Base-by-base conservation (phyloP, 495 filamentous ascomycete genomes). In the Aspergillus nanangensis region DNA sequence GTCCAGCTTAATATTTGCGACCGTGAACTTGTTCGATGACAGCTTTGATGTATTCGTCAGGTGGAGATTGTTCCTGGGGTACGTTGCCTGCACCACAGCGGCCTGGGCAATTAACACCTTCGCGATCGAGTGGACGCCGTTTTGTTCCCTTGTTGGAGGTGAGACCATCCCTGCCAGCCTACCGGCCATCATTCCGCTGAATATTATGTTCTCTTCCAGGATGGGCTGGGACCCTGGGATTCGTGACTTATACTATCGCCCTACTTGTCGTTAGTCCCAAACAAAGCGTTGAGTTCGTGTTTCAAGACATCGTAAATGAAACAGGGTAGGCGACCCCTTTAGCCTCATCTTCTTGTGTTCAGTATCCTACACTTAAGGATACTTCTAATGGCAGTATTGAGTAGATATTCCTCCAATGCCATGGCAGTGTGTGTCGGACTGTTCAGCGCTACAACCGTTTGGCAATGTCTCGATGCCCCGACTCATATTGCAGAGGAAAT, bases 271-370 rank as follows among this genome's bases (percentile, higher is more conserved):
- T 35, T n/a, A 20, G n/a, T 8, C 42, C 31, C 27, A 45, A 45
- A 24, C n/a, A 13, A n/a, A 19, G 15, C 14, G 18, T 20, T 8
- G 8, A 20, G 15, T 36, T 36, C 22, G 42, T 45, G 13, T 45
- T 45, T 21, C 8, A 19, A 7, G 42, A 45, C 24, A 20, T 45
- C 9, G 24, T 5, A 3, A 45, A 45, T 45, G 31, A 36, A 5
- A 45, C 42, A 9, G 42, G 42, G 31, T 45, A 36, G 27, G 41
- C n/a, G n/a, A n/a, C n/a, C n/a, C n/a, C n/a, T n/a, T n/a, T n/a
- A n/a, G n/a, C n/a, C n/a, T n/a, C n/a, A n/a, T n/a, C n/a, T n/a
- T n/a, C n/a, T n/a, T n/a, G n/a, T n/a, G n/a, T n/a, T n/a, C n/a
- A n/a, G n/a, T n/a, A n/a, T n/a, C n/a, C n/a, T n/a, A n/a, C n/a